Evolutionary conservation across 2,329 filamentous ascomycete species (phyloP), one percentile per base, ranked within the genome.

Genomic region (Lasiodiplodia theobromae): DNA sequence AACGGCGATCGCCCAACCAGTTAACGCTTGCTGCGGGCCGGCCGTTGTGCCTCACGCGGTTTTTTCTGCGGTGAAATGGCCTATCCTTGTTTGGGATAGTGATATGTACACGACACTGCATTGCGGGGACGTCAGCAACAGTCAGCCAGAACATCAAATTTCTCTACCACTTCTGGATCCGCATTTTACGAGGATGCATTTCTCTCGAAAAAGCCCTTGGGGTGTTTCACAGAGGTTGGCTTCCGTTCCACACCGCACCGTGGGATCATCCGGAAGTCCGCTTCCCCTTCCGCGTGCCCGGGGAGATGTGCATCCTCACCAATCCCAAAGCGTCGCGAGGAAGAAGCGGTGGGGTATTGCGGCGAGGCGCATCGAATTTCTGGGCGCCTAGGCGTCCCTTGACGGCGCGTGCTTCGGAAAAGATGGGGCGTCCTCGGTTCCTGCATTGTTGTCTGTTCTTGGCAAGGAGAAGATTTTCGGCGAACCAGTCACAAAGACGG

Each of bases 401-500:
- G 11, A 7, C 18, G 31, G 44, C 8, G 38, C 31, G 44, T 47
- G 57, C 38, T 38, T 16, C 10, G 23, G 44, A 34, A 62, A 64
- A 64, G 47, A 64, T 64, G 60, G 60, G 58, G 47, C 60, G 28
- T 52, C 6, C 60, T 38, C 60, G 47, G 60, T 64, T 64, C 60
- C 47, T 64, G 60, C 47, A 21, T 38, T 28, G n/a, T 38, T 31
- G 18, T 3, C 18, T 23, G 8, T 52, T 18, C 60, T 64, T 25
- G 11, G 18, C n/a, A n/a, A 38, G 44, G 60, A 37, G 47, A 38
- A 25, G 60, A 64, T 64, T 28, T 63, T 23, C 58, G 6, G 25
- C 12, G 25, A 21, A 16, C 56, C 44, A 21, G n/a, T 3, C 14
- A 4, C 40, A 7, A n/a, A 44, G 14, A 44, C 14, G 14, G 16